Base-by-base conservation (phyloP, 75 land plant genomes). In the Sequoia sempervirens region DNA sequence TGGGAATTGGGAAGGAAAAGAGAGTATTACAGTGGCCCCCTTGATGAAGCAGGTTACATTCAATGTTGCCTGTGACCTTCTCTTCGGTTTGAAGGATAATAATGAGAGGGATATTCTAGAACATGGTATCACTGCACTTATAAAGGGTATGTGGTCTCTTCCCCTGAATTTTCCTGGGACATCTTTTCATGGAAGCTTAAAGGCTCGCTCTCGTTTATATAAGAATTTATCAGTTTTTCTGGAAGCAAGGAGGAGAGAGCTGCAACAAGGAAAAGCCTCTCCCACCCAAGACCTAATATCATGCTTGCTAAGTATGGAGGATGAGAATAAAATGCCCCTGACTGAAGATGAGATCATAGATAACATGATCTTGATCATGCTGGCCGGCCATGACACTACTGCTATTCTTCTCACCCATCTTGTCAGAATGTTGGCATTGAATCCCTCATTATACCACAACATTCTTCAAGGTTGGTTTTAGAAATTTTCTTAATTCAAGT, bases 151-250 rank as follows among this genome's bases (percentile, higher is more conserved):
- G 2, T 54, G 28, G 78, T 53, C 84, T 7, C n/a, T 89, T 15
- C 90, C 90, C 1, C 9, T 89, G 26, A 82, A 89, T 45, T 36
- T 86, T 2, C 88, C 90, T 0, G 84, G 84, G 37, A 86, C 90
- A 6, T 23, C 81, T n/a, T 89, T 54, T 81, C 81, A 46, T 34
- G 38, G 73, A 1, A 73, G 88, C 84, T 61, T 86, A n/a, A 37
- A 8, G 38, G 90, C 86, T 20, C 84, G 86, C 17, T 17, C 23
- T 26, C 46, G 37, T 36, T 20, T 86, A 9, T 37, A 23, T 32
- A 56, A 5, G 4, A 38, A 66, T 11, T 6, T 89, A 1, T 46
- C 4, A 10, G 18, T 69, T 2, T 41, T 86, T 10, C 30, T 89
- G 1, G 36, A 17, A 2, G 78, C 82, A 43, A 86, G 82, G 84